Percentiles rank a stretch among this genome's conserved stretches.
These are phyloP conservation scores for Tricholomella constricta DNA, from an alignment of 768 basidiomycete genomes.

Conservation along the genomic window DNA sequence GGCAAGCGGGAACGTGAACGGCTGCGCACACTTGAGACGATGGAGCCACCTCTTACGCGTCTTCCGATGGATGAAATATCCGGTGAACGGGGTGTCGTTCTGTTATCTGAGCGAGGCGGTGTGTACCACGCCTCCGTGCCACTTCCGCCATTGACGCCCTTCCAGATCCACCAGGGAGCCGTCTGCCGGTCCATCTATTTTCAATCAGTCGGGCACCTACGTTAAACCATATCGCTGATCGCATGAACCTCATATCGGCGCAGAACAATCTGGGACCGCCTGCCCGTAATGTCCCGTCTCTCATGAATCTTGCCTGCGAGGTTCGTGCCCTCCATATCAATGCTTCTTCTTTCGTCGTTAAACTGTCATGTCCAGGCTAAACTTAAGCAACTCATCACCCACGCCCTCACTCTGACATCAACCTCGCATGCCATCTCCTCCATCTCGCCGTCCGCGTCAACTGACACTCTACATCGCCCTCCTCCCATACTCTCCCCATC, in stretches of 20 bases:
- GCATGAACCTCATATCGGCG: conserved; percentile 79
- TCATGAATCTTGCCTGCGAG: conserved; percentile 80
- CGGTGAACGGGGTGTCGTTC: conserved; percentile 65
- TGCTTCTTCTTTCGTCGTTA: not conserved
- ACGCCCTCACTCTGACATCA: conserved; percentile 75
- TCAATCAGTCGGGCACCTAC: conserved; percentile 73
- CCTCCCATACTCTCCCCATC: conserved; percentile 60
- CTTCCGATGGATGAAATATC: conserved; percentile 67
- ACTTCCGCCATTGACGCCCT: conserved; percentile 2
- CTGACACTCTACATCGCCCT: conserved; percentile 31
- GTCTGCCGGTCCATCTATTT: conserved; percentile 71
- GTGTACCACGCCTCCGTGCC: conserved; percentile 14
- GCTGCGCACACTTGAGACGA: conserved; percentile 49
- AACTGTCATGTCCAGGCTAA: conserved; percentile 54
- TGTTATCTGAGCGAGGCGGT: conserved; percentile 71
- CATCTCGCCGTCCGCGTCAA: conserved; percentile 61
- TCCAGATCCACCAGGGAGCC: conserved; percentile 69
- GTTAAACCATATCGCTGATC: conserved; percentile 74
- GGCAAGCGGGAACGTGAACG: conserved; percentile 78
- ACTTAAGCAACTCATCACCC: conserved; percentile 81
- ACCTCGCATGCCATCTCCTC: conserved; percentile 77
- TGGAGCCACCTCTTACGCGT: conserved; percentile 43
- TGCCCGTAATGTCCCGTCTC: conserved; percentile 59
- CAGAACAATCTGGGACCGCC: conserved; percentile 71
- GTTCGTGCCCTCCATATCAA: conserved; percentile 36